Evolutionary conservation across 371 early-diverging fungal genomes (phyloP), one percentile per base, ranked within the genome.

Genomic region (Saksenaea vasiformis): DNA sequence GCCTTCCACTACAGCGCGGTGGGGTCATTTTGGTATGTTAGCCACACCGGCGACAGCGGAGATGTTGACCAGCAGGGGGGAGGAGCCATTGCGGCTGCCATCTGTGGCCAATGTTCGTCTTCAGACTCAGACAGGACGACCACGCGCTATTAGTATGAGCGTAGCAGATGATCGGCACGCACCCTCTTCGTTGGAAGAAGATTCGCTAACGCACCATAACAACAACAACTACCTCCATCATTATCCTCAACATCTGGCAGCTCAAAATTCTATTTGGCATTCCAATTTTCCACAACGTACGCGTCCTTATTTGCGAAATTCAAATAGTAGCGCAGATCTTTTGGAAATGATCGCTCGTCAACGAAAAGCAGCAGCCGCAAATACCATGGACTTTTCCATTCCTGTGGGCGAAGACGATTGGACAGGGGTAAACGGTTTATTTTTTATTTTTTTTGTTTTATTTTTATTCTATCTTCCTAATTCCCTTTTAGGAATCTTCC

Each of bases 141-240:
- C 85, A 24, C 73, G 83, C 17, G 84, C 83, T 58, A 78, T 78
- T 62, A 76, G 77, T 43, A 73, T 83, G 68, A 82, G 86, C 38
- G 79, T 83, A 47, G 71, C 67, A 14, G 74, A 73, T 47, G 70
- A 66, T 24, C 56, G 35, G 44, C 51, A 47, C 31, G 24, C 22
- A 57, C 54, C 22, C 19, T 51, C 37, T 24, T 35, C 63, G 47
- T 34, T 60, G 2, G 51, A 47, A n/a, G 51, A 22, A 7, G 51
- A 47, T 11, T 17, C 51, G 19, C 51, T 47, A 22, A 47, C 51
- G 0, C n/a, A 47, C 36, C 51, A 26, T 51, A 53, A n/a, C n/a
- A n/a, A n/a, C n/a, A n/a, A n/a, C n/a, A n/a, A 26, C 36, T 26
- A 17, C 26, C 26, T 19, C 54, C 24, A 38, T 24, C 15, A 36